These are phyloP conservation scores for Candida boidinii DNA, from an alignment of 805 yeast species.

Conservation along the genomic window DNA sequence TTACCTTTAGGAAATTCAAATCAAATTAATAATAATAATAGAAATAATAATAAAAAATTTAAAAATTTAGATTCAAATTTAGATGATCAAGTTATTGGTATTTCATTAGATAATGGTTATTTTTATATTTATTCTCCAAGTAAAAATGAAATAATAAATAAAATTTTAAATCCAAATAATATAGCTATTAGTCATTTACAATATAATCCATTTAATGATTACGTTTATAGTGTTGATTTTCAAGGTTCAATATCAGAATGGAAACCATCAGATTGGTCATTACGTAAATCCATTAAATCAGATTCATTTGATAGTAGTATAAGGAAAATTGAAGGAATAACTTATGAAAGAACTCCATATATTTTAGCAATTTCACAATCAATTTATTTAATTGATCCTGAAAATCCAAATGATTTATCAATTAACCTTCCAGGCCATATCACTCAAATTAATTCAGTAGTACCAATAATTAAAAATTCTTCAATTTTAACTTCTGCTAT, in stretches of 20 bases:
- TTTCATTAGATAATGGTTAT: conserved; percentile 61
- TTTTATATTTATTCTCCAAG: conserved; percentile 61
- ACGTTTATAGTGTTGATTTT: conserved; percentile 53
- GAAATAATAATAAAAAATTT: conserved; percentile 16
- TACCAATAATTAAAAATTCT: conserved; percentile 30
- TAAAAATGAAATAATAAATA: conserved; percentile 46
- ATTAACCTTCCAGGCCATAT: conserved; percentile 70
- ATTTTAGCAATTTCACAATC: conserved; percentile 62
- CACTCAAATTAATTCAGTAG: conserved; percentile 48
- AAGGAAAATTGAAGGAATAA: conserved; percentile 15
- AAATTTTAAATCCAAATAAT: conserved; percentile 12
- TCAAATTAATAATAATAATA: background rate
- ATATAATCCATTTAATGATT: conserved; percentile 29
- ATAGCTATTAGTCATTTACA: conserved; percentile 32
- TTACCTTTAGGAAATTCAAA: conserved; percentile 19
- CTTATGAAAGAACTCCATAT: conserved; percentile 25
- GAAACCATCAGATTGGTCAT: conserved; percentile 39
- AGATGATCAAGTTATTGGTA: conserved; percentile 41
- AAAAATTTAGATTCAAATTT: conserved; percentile 16
- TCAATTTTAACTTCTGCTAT: conserved; percentile 62
- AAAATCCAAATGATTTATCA: conserved; percentile 27
- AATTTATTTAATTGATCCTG: conserved; percentile 42
- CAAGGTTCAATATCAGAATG: conserved; percentile 55
- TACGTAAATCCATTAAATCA: conserved; percentile 32
- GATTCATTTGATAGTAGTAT: conserved; percentile 19